Evolutionary conservation across 2,329 filamentous ascomycete species (phyloP).

Genomic region (Fusarium gaditjirri): DNA sequence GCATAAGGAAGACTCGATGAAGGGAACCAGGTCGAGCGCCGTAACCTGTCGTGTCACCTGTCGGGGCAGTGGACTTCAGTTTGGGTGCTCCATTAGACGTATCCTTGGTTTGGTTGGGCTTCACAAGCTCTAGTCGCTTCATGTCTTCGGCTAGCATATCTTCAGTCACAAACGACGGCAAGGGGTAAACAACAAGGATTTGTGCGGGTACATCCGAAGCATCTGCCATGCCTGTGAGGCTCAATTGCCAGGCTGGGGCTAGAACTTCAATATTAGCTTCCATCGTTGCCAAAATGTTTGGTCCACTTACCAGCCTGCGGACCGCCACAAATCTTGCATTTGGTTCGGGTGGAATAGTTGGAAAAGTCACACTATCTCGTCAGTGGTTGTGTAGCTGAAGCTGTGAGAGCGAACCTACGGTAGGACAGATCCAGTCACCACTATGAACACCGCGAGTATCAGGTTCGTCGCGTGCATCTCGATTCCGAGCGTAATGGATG

Average conservation of each 20-base stretch:
- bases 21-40: constrained; percentile 81
- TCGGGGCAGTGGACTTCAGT: constrained; percentile 68
- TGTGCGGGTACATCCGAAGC: constrained; percentile 71
- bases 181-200: constrained; percentile 78
- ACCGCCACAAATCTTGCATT: constrained; percentile 54
- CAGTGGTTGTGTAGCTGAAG: constrained; percentile 11
- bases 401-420: constrained; percentile 41
- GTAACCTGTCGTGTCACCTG: constrained; percentile 66
- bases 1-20: constrained; percentile 79
- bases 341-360: constrained; percentile 52
- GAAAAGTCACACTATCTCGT: constrained; percentile 52
- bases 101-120: constrained; percentile 60
- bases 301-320: constrained; percentile 45
- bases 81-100: constrained; percentile 60
- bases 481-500: constrained; percentile 55
- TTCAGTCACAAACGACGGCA: constrained; percentile 77
- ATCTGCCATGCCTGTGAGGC: constrained; percentile 61
- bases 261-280: background rate
- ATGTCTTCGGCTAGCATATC: constrained; percentile 78
- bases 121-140: constrained; percentile 75
- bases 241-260: constrained; percentile 48
- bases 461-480: constrained; percentile 49
- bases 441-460: constrained; percentile 35
- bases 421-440: constrained; percentile 51
- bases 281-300: background rate